Conservation (phyloP, 345 rosid genomes). For the Bruguiera parviflora region DNA sequence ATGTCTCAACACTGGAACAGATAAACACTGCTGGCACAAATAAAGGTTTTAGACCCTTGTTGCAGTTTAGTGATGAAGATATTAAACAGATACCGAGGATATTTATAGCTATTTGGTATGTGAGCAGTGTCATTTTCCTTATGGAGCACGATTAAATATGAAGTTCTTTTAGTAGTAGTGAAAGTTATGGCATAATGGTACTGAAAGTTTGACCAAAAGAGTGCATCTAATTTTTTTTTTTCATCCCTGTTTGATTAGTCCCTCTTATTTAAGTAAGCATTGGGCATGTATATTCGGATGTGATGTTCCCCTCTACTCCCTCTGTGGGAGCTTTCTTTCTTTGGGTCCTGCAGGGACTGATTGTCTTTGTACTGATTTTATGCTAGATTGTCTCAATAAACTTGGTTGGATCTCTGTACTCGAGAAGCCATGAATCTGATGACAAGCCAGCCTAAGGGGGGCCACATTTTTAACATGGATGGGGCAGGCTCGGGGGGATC, state of each 20-base stretch:
- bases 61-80: slow-evolving; percentile 84
- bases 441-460: slow-evolving; percentile 65
- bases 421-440: slow-evolving; percentile 83
- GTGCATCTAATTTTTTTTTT: no score
- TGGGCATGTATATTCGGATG: no score
- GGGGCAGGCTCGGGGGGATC: slow-evolving; percentile 99
- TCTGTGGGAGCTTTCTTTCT: background rate
- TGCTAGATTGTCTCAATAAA: slow-evolving; percentile 93
- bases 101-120: background rate
- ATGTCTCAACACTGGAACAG: slow-evolving; percentile 34
- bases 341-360: background rate
- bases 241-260: no score
- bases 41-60: slow-evolving; percentile 87
- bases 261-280: no score
- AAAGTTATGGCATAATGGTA: background rate
- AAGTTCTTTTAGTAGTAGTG: background rate
- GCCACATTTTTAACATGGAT: slow-evolving; percentile 95
- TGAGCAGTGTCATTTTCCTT: background rate
- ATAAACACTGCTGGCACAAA: slow-evolving; percentile 93
- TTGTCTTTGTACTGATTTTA: slow-evolving; percentile 2
- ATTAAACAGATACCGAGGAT: slow-evolving; percentile 56
- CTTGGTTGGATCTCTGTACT: slow-evolving; percentile 90
- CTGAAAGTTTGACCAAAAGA: no score
- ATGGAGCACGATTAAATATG: no score
- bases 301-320: no score